Evolutionary conservation across 305 asterid genomes (phyloP), one percentile per base, ranked within the genome.

Genomic region (Fraxinus ornus): DNA sequence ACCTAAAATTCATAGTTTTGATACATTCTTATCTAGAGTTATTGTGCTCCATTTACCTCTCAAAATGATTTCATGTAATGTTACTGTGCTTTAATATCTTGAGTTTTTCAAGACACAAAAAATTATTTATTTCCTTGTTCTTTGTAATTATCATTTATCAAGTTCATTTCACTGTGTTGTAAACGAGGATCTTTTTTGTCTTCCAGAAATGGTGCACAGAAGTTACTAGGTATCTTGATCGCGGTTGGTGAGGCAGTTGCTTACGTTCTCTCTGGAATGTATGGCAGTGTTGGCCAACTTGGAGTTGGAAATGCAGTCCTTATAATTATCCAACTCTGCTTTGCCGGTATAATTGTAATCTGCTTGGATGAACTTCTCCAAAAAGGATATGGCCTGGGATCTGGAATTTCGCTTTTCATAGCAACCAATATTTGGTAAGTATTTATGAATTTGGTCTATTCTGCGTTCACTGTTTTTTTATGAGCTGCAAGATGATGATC

Each of bases 181-280:
- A 35, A 35, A 8, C 0, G 44, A 62, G 19, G 35, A 21, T 64
- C 41, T 0, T 32, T 12, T 80, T 28, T 41, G 9, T 17, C 19
- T 41, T 30, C 39, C 78, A 83, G 86, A 75, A 83, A 83, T 64
- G 86, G 86, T 60, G 86, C 86, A 7, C 86, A 83, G 80, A 83
- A 83, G 83, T 21, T 83, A 19, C 24, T 83, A 22, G 86, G 86
- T 32, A 79, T 83, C 78, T 81, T 83, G 73, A 83, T 83, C 1
- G 83, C 86, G 0, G 62, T 83, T 75, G 86, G 86, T 41, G 83
- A 83, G 78, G 86, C 86, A 70, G 86, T 79, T 79, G 86, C 86
- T 4, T 83, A 83, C 73, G 86, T 83, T 60, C 77, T 83, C n/a
- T 83, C 83, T 8, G 86, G 86, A 3, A 83, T 83, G 86, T 79